Conservation (phyloP, 306 rosid genomes). For the Sechiopsis laciniata region DNA sequence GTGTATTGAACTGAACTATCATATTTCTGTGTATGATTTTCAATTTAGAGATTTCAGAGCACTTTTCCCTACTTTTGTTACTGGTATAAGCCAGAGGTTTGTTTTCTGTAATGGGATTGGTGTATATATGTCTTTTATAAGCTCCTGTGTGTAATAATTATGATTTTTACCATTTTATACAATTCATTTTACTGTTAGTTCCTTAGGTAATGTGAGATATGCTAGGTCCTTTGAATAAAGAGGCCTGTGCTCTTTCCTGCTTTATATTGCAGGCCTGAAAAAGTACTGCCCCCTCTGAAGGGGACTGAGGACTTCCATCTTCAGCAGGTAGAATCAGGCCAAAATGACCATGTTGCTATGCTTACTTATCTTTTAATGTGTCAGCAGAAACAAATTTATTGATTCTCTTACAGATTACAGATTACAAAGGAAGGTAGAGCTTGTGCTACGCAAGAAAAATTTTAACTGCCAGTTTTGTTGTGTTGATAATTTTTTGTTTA, state of each 20-base stretch:
- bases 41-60: not conserved
- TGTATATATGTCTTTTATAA: no score
- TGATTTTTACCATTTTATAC: not conserved
- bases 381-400: constrained; percentile 9
- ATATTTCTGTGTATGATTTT: not conserved
- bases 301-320: constrained; percentile 17
- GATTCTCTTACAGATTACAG: not conserved
- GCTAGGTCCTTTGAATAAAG: not conserved
- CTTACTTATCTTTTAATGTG: not conserved
- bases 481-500: not conserved
- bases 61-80: not conserved
- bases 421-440: constrained; percentile 2
- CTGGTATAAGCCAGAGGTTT: no score
- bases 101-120: no score
- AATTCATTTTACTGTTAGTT: not conserved
- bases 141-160: not conserved
- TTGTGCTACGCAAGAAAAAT: not conserved
- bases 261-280: constrained; percentile 5
- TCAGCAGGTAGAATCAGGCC: constrained; percentile 14
- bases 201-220: not conserved
- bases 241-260: constrained; percentile 8
- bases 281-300: constrained; percentile 10
- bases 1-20: not conserved
- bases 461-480: not conserved
- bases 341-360: not conserved